Evolutionary conservation across 148 eudicot genomes (phyloP), one percentile per base, ranked within the genome.

Genomic region (Suaeda aralocaspica): DNA sequence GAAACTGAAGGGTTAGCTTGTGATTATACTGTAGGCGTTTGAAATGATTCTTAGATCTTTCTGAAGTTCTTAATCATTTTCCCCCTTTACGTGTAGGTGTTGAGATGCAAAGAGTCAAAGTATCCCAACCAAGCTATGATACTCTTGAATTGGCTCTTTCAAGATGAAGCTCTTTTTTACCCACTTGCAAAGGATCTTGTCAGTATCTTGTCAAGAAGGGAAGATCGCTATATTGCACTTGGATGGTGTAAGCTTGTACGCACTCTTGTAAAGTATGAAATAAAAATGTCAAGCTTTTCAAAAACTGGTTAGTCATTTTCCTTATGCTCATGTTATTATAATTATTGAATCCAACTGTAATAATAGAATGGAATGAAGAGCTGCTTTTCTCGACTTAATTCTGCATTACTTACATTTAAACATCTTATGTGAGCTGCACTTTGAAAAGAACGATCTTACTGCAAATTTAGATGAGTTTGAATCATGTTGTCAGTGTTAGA

Each of bases 161-260:
- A 84, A 84, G 96, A 91, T 66, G 83, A 85, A 61, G 56, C 82
- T 65, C 73, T 83, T 51, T 86, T 91, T 65, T 39, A 71, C 64
- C 83, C 79, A 42, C 72, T 88, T 59, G 80, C 82, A 51, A 79
- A 78, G 49, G 74, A 80, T 73, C 74, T 91, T 49, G 81, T 76
- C n/a, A 64, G 69, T 55, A 79, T 86, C 72, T 56, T 86, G 26
- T 72, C 55, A 28, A 84, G 86, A 64, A 91, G 83, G 72, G 89
- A 86, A 52, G 96, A 90, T 69, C 91, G 36, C 50, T 81, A 82
- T 75, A 79, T 86, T 79, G 82, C 85, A 33, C 82, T 91, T 68
- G 93, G 96, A 44, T 91, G 96, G 96, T 91, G 96, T 71, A 78
- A 64, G 59, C 85, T 91, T 70, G 78, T 85, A 55, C 88, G 88